Base-by-base conservation (phyloP, 164 flowering plant species). In the Dillenia suffruticosa region DNA sequence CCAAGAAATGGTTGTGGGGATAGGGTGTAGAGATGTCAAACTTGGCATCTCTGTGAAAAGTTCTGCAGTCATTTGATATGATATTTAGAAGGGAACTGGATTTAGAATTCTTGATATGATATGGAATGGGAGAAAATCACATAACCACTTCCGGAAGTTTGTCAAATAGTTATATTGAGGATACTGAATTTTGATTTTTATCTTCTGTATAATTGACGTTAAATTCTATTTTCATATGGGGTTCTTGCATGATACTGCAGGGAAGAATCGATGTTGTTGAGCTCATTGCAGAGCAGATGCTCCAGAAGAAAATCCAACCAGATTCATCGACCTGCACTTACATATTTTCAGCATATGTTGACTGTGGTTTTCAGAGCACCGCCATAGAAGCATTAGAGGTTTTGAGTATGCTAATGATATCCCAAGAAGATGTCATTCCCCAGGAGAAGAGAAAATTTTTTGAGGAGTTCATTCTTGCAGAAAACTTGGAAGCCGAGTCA, bases 301-400 rank as follows among this genome's bases (percentile, higher is more conserved):
- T 79, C 63, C 81, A 57, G 71, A 71, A 77, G 48, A 82, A 79
- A 57, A 63, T 91, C 66, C 76, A 70, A 64, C 99, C 99, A 12
- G 93, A 91, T 69, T 77, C 96, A 43, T 63, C 85, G 49, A 91
- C 97, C 49, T 91, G 96, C 71, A 12, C 46, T 22, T 68, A 63
- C 61, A 89, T 84, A n/a, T 88, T 83, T 74, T 58, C 75, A 64
- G 81, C 93, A 50, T 91, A 91, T 69, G 79, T 80, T 3, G 57
- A 75, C 15, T 14, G 50, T 13, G 84, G 79, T 16, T 77, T 71
- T 61, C 49, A 61, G 54, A 79, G 56, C 72, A 85, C 89, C 10
- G 95, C 92, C 24, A 55, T 88, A 66, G 99, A 91, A 77, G 92
- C 96, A 63, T 72, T 94, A 79, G 89, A 84, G 70, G 96, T 94